Conservation (phyloP, 1,284 basidiomycete genomes). For the Inonotus hispidus region DNA sequence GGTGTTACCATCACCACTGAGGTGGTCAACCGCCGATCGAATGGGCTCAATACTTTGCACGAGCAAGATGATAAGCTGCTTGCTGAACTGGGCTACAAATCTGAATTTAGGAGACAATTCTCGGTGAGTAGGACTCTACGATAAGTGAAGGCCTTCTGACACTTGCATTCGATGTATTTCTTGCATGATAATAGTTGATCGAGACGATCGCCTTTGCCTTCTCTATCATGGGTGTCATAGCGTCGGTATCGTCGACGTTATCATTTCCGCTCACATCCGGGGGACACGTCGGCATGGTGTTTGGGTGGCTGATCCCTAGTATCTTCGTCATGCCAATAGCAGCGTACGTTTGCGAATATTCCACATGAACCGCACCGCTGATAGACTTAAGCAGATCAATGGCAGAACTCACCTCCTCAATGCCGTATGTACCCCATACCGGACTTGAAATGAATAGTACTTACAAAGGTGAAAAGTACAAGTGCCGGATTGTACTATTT, state of each 20-base stretch:
- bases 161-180: background rate
- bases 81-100: conserved; percentile 66
- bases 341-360: conserved; percentile 27
- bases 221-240: conserved; percentile 71
- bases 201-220: conserved; percentile 67
- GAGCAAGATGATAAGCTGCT: conserved; percentile 33
- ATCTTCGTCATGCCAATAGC: conserved; percentile 65
- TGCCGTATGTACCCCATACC: conserved; percentile 51
- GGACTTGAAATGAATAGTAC: background rate
- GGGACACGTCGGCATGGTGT: conserved; percentile 74
- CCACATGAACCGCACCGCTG: conserved; percentile 19
- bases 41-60: conserved; percentile 7
- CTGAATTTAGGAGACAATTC: conserved; percentile 73
- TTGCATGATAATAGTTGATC: conserved; percentile 35
- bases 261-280: conserved; percentile 59
- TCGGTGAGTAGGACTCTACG: conserved; percentile 44
- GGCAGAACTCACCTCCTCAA: conserved; percentile 67
- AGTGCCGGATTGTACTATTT: conserved; percentile 72
- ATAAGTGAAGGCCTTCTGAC: background rate
- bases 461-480: conserved; percentile 35
- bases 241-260: conserved; percentile 62
- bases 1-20: conserved; percentile 9
- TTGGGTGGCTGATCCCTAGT: conserved; percentile 71
- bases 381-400: conserved; percentile 28
- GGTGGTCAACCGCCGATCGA: background rate